Evolutionary conservation across 352 stramenopile genomes (phyloP).

Genomic region (Globisporangium iwayamae): DNA sequence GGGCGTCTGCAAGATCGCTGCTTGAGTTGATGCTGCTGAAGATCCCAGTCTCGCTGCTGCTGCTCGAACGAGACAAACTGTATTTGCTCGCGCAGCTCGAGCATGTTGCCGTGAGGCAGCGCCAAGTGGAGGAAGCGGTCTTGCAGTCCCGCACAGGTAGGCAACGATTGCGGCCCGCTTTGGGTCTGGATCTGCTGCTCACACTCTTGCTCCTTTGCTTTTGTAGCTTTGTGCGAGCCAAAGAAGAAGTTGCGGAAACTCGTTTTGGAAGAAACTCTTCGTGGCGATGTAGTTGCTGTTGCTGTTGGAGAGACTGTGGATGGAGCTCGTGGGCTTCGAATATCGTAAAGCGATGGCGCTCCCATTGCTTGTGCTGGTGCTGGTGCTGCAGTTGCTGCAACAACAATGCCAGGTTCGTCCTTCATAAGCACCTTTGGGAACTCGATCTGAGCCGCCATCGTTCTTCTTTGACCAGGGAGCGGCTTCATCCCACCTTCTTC

Average conservation of each 20-base stretch:
- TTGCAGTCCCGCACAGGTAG: conserved; percentile 37
- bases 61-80: conserved; percentile 39
- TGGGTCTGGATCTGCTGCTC: not conserved
- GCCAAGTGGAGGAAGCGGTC: conserved; percentile 42
- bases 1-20: conserved; percentile 12
- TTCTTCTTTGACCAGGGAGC: not conserved
- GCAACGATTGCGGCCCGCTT: conserved; percentile 11
- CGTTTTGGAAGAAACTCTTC: not conserved
- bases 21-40: conserved; percentile 2
- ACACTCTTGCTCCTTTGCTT: not conserved
- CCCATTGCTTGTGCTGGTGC: not conserved
- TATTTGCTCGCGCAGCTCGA: conserved; percentile 43
- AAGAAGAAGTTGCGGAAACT: conserved; percentile 12
- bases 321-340: conserved; percentile 2
- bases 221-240: not conserved
- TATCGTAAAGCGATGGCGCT: not conserved
- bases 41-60: conserved; percentile 18
- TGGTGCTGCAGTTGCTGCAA: not conserved
- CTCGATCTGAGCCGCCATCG: conserved; percentile 20
- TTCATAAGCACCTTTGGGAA: conserved; percentile 49
- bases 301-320: not conserved
- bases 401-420: not conserved
- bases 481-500: not conserved
- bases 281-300: not conserved
- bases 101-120: conserved; percentile 40